Percentiles rank a stretch among this genome's conserved stretches.
These are phyloP conservation scores for Solanum chiquidenum DNA, from an alignment of 257 asterid species.

Conservation along the genomic window DNA sequence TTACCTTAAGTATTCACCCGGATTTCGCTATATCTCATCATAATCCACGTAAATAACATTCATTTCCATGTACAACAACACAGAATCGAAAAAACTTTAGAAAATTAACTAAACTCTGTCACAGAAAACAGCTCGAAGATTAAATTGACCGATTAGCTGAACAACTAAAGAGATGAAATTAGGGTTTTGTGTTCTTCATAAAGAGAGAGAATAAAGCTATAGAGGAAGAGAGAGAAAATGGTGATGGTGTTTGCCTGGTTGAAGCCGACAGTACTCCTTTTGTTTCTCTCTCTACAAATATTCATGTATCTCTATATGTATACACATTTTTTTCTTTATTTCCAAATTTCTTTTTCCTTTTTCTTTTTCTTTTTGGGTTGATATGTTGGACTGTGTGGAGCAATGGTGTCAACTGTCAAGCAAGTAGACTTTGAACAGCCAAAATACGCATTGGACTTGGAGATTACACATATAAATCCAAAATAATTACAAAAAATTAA, in stretches of 20 bases:
- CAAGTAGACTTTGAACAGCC: conserved; percentile 3
- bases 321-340: neutral
- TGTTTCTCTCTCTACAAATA: conserved; percentile 28
- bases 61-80: conserved; percentile 13
- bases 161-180: neutral
- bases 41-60: conserved; percentile 36
- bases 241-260: conserved; percentile 67
- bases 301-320: neutral
- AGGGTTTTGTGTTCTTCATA: neutral
- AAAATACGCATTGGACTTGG: neutral
- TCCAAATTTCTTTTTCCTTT: neutral
- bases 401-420: conserved; percentile 4
- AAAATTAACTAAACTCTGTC: neutral
- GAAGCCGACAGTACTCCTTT: conserved; percentile 65
- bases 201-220: neutral
- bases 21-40: conserved; percentile 3
- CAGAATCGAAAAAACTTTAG: neutral
- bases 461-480: neutral
- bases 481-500: neutral
- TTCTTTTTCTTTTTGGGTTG: neutral
- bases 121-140: conserved; percentile 10
- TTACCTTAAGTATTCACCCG: conserved; percentile 7
- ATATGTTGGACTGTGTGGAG: conserved; percentile 7
- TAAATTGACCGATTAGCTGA: conserved; percentile 7
- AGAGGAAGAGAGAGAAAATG: conserved; percentile 21